Evolutionary conservation across 2,329 filamentous ascomycete species (phyloP).

Genomic region (Aspergillus melleus): DNA sequence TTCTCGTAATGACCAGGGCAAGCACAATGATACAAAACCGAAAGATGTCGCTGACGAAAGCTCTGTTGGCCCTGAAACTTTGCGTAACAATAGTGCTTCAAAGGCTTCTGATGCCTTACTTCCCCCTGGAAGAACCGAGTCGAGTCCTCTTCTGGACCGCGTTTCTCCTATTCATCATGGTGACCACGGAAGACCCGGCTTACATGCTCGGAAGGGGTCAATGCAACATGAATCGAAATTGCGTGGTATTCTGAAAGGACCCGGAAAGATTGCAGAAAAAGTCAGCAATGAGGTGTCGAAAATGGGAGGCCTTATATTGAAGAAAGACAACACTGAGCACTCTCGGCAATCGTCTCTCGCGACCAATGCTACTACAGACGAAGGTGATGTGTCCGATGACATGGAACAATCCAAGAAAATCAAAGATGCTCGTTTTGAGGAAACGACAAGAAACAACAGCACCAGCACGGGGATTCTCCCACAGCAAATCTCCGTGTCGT

Average conservation of each 20-base stretch:
- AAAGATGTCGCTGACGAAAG: slow-evolving; percentile 33
- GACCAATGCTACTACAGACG: slow-evolving; percentile 45
- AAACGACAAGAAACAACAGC: slow-evolving; percentile 29
- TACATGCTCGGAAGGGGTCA: slow-evolving; percentile 28
- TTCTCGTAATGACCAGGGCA: slow-evolving; percentile 39
- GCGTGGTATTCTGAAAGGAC: slow-evolving; percentile 73
- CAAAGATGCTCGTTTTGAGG: slow-evolving; percentile 16
- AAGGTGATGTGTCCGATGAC: slow-evolving; percentile 50
- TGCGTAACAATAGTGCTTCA: slow-evolving; percentile 17
- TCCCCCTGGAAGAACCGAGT: slow-evolving; percentile 23
- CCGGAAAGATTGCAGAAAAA: slow-evolving; percentile 68
- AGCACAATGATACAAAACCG: slow-evolving; percentile 38
- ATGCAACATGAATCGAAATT: slow-evolving; percentile 58
- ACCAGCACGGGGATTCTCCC: slow-evolving; percentile 17
- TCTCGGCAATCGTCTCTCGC: slow-evolving; percentile 46
- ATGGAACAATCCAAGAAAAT: slow-evolving; percentile 27
- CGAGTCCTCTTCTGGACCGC: slow-evolving; percentile 29
- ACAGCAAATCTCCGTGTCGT: slow-evolving; percentile 33
- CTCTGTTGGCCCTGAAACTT: slow-evolving; percentile 17
- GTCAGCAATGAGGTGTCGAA: slow-evolving; percentile 66
- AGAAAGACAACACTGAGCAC: slow-evolving; percentile 52
- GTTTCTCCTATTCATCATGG: slow-evolving; percentile 26
- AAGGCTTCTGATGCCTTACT: slow-evolving; percentile 18
- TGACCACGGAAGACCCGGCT: slow-evolving; percentile 19
- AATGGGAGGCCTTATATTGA: slow-evolving; percentile 61